Base-by-base conservation (phyloP, 2,329 filamentous ascomycete species). In the Lachnellula subtilissima region DNA sequence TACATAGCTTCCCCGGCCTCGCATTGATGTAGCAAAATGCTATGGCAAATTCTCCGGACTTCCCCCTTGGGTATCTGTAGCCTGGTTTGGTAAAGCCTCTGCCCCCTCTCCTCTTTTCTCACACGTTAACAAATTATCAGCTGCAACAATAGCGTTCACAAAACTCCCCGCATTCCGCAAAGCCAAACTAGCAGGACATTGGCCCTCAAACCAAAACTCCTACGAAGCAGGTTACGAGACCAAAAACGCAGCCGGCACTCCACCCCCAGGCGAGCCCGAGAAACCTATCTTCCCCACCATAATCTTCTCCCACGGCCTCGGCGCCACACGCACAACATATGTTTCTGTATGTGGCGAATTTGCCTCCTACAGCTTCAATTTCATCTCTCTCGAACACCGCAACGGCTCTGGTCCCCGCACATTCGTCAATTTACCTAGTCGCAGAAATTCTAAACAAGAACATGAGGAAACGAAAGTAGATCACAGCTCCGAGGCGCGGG, bases 291-390 rank as follows among this genome's bases (percentile, higher is more conserved):
- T 87, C 57, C 84, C 85, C 1, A 71, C 87, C 22, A 74, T 88
- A 36, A 74, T 88, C 22, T 88, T 88, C 68, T 85, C 81, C 63
- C 85, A 88, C 68, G 85, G 85, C 0, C 70, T 88, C 5, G 83
- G 84, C 5, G 84, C 83, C 0, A 85, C 81, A 2, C 72, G 83
- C 48, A 86, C 83, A 2, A 80, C 78, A 59, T 86, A 85, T 64
- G 84, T 80, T 17, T 77, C 78, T 15, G 73, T 87, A 2, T 87
- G 84, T 61, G 82, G 84, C 7, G 83, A 88, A 61, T 80, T 88
- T 61, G 84, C 84, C 0, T 85, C 81, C 64, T 83, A 85, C 61
- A 83, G 84, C 0, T 85, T 87, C 62, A 73, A 88, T 0, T 83
- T 88, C 0, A 78, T 83, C 36, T 82, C 83, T 0, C 65, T 88